Evolutionary conservation across 805 yeast species (phyloP), one percentile per base, ranked within the genome.

Genomic region (Limtongia smithiae): DNA sequence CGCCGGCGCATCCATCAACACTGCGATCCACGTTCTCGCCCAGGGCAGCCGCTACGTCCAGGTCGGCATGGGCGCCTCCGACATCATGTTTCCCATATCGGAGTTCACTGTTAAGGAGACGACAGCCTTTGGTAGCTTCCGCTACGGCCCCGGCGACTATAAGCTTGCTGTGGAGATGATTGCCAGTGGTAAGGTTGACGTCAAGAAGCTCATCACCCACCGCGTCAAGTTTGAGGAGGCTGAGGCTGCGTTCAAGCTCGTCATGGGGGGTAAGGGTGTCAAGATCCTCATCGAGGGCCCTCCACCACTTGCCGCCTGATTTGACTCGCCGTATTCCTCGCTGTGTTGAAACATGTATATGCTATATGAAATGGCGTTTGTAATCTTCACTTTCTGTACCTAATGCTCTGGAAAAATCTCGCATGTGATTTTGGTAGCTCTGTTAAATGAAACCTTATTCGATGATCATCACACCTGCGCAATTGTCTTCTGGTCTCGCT

Each of bases 241-340:
- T 17, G 75, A 79, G 55, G 76, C 80, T 56, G 96, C 95, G 2
- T 84, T 83, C 67, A 83, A 85, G 54, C 72, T 76, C 38, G 81
- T 81, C n/a, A 75, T 78, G 55, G 72, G 76, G 35, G 90, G 90
- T 39, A 69, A 76, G 54, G 83, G 84, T 48, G 81, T 87, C 61
- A 88, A 88, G 72, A 82, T 85, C 54, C 78, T 88, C 62, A 89
- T 88, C 56, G 82, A 77, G 45, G 96, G 95, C 3, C 95, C 95
- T 11, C 28, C 47, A 4, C 17, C 50, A 9, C 20, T 20, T 25
- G 42, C 34, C 35, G 28, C 28, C 9, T 25, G 9, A 25, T n/a
- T n/a, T n/a, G n/a, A n/a, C n/a, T n/a, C n/a, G n/a, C n/a, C n/a
- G n/a, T n/a, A n/a, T n/a, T n/a, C n/a, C n/a, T n/a, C n/a, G n/a